Base-by-base conservation (phyloP, 2,329 filamentous ascomycete species). In the Aspergillus ochraceoroseus region DNA sequence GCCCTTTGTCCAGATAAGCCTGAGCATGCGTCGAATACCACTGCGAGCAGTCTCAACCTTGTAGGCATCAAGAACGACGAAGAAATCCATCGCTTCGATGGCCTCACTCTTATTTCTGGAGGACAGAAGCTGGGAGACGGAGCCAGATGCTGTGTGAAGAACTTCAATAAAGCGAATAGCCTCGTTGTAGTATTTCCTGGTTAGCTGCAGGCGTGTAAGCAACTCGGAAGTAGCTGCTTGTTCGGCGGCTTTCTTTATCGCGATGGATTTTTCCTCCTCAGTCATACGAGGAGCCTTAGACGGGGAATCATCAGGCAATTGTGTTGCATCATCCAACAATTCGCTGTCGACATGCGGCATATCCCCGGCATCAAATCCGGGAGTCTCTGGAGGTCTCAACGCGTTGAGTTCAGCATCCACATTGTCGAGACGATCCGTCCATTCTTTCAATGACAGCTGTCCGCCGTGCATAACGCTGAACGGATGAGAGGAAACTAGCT, bases 51-150 rank as follows among this genome's bases (percentile, higher is more conserved):
- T 87, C 63, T 95, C 86, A 43, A 98, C 83, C 63, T 94, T 92
- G 74, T 96, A 96, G 4, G 89, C 90, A 62, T 98, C 89, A 30
- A 92, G 84, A 30, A 95, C 80, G 53, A 94, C 88, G 53, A 98
- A 94, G 67, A 94, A 98, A 62, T 98, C 92, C 81, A 98, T 98
- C 11, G 94, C 92, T 64, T 98, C 94, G 47, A 98, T 95, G 17
- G 96, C 86, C 63, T 98, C 92, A 55, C 87, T 95, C 74, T 98
- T 98, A 72, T 98, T 98, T 59, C 86, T 87, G 19, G 92, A 94
- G 4, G 87, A 87, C 3, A 98, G 76, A 12, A 98, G 75, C 64
- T 95, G 90, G 48, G 84, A 87, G 22, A 96, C 82, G 2, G 81
- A 80, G 6, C 76, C 76, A 1, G 88, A 94, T 14, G 87, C 86